These are phyloP conservation scores for Phytophthora pinifolia DNA, from an alignment of 352 stramenopile species.

Conservation along the genomic window DNA sequence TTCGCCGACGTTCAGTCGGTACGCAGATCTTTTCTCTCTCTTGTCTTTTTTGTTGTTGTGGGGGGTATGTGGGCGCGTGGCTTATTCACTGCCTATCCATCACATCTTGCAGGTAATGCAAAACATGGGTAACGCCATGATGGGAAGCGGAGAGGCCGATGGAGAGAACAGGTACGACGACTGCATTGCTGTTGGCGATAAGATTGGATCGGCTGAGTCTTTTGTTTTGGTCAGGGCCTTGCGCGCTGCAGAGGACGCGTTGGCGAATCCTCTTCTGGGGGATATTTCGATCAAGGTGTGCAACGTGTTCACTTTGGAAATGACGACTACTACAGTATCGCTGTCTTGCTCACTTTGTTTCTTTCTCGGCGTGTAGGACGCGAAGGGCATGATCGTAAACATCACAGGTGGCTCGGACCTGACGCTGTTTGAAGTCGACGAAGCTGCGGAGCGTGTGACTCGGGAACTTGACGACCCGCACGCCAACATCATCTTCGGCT, in stretches of 20 bases:
- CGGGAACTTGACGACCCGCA: slow-evolving; percentile 86
- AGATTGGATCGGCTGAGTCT: slow-evolving; percentile 2
- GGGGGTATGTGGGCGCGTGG: not conserved
- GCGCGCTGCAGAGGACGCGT: slow-evolving; percentile 77
- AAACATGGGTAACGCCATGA: slow-evolving; percentile 89
- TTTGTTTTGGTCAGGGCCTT: slow-evolving; percentile 48
- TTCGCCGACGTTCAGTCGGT: slow-evolving; percentile 88
- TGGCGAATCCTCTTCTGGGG: slow-evolving; percentile 87
- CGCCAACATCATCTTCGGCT: slow-evolving; percentile 90
- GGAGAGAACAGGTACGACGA: slow-evolving; percentile 86
- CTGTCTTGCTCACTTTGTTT: slow-evolving; percentile 1
- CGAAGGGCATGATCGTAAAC: slow-evolving; percentile 95
- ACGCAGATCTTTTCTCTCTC: slow-evolving; percentile 3
- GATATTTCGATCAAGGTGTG: slow-evolving; percentile 87
- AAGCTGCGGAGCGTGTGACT: slow-evolving; percentile 85
- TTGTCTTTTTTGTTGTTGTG: not conserved
- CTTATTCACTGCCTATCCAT: slow-evolving; percentile 1
- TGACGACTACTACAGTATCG: not conserved
- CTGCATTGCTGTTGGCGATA: not conserved
- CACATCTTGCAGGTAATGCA: slow-evolving; percentile 67
- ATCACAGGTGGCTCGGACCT: slow-evolving; percentile 94
- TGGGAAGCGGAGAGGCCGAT: slow-evolving; percentile 90
- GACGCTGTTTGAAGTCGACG: slow-evolving; percentile 92
- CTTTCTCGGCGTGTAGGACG: slow-evolving; percentile 43
- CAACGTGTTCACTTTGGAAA: not conserved